Conservation (phyloP, 1,284 basidiomycete species). For the Pseudozyma thailandica region DNA sequence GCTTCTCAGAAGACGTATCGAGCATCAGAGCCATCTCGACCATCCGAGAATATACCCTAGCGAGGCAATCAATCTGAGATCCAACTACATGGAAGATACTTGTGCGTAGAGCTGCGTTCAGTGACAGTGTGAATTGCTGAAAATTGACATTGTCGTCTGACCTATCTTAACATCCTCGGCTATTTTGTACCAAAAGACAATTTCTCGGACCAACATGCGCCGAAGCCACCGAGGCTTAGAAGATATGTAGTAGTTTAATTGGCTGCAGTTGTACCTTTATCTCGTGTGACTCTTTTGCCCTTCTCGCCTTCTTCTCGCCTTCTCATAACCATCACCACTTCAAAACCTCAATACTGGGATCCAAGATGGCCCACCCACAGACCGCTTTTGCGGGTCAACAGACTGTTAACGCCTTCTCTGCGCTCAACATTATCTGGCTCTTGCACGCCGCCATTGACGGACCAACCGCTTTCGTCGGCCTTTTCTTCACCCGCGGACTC, state of each 20-base stretch:
- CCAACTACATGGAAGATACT: too few species aligned
- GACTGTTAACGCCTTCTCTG: slow-evolving; percentile 13
- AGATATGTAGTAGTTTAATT: slow-evolving; percentile 4
- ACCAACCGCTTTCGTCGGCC: slow-evolving; percentile 78
- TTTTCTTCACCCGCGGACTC: slow-evolving; percentile 75
- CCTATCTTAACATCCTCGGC: too few species aligned
- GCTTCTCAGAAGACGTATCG: too few species aligned
- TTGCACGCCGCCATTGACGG: slow-evolving; percentile 81
- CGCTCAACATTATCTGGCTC: slow-evolving; percentile 72
- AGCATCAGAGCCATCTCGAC: too few species aligned
- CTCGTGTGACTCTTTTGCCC: slow-evolving; percentile 6
- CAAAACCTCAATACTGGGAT: too few species aligned
- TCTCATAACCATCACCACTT: background rate
- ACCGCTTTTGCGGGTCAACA: slow-evolving; percentile 29
- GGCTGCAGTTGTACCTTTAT: slow-evolving; percentile 2
- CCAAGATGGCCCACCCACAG: slow-evolving; percentile 46
- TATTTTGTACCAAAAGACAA: too few species aligned
- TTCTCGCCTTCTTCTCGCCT: background rate
- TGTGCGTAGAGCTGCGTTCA: too few species aligned
- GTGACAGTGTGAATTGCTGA: too few species aligned
- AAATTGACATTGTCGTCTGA: too few species aligned
- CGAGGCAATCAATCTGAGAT: too few species aligned
- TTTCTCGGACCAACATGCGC: slow-evolving; percentile 23
- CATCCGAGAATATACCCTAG: too few species aligned
- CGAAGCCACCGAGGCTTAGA: slow-evolving; percentile 1